Base-by-base conservation (phyloP, 306 rosid genomes). In the Sicyos baderoa region DNA sequence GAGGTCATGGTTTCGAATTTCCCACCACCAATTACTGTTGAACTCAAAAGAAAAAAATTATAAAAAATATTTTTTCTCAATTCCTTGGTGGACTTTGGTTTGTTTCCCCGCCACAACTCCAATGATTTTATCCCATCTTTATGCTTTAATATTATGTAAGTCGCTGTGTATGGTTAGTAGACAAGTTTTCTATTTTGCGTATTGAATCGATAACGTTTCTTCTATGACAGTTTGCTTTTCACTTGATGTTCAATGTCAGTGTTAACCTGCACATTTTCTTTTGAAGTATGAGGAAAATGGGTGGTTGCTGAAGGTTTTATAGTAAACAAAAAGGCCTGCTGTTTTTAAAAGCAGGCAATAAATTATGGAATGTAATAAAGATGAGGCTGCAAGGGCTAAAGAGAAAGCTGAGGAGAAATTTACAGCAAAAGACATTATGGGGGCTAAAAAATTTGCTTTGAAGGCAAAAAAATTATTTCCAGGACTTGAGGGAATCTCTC, bases 301-400 rank as follows among this genome's bases (percentile, higher is more conserved):
- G 50, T 62, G 69, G 51, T 17, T 62, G 69, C 69, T 40, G 51
- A 62, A 40, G 69, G 48, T 62, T 40, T 19, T 40, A 5, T 40
- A 62, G 51, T 17, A 40, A 62, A 29, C 35, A 3, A 29, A 29
- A 29, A 29, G 4, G 35, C 35, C 35, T 29, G 35, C 35, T 29
- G 35, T 29, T 29, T 29, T 29, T 40, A 37, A 40, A 40, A 18
- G 69, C 42, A 5, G 51, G 69, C 61, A 27, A 61, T 73, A 42
- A 54, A 72, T 70, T 79, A 92, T 92, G 98, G 98, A 92, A 76
- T 92, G 98, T 79, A 92, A 92, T 77, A 84, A 79, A 84, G 98
- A 89, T 25, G 96, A 92, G 87, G 98, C 96, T 29, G 68, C 69
- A 71, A 84, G 92, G 76, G 95, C 98, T 6, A 89, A 85, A 78